Evolutionary conservation across 1,284 basidiomycete species (phyloP), one percentile per base, ranked within the genome.

Genomic region (Cutaneotrichosporon arboriforme): DNA sequence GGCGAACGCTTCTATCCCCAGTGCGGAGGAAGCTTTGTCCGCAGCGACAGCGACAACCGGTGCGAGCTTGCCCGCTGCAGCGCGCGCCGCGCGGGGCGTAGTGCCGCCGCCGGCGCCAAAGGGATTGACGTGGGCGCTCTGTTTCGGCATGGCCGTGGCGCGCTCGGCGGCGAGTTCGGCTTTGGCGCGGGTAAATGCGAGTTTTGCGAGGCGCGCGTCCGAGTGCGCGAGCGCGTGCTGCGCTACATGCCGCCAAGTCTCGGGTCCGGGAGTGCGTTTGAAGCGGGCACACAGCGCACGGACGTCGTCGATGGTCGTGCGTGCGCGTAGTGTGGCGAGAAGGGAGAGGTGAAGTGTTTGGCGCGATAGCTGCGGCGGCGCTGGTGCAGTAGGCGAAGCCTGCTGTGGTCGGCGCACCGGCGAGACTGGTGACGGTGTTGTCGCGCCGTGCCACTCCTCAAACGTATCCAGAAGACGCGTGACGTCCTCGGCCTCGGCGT

Each of bases 181-280:
- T 17, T 31, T 21, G 2, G 21, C 54, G 4, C 17, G n/a, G n/a
- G n/a, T 18, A 15, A 50, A 54, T 1, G 55, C 55, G 8, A 35
- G 21, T 2, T 33, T 18, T 4, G 51, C 51, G 14, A 54, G 45
- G 2, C 1, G 13, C 7, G 44, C 47, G 48, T 59, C 54, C 38
- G 46, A 44, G 14, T 22, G 18, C 17, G 40, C 20, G 12, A 47
- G 42, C 9, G 63, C 61, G 38, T 54, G 52, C 23, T 31, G 23
- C 1, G 45, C 58, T 1, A 69, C 34, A 18, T 60, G 57, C 8
- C 64, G 60, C 50, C 57, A 65, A 14, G 66, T 65, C 39, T 66
- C 64, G 4, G 59, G 57, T 2, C 62, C 63, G 2, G 64, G 63
- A 46, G 49, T 33, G 17, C 20, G 46, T 39, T 46, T 8, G 18